phyloP scores from a whole-genome alignment of 768 basidiomycete species.

The Boletellus ananas region DNA sequence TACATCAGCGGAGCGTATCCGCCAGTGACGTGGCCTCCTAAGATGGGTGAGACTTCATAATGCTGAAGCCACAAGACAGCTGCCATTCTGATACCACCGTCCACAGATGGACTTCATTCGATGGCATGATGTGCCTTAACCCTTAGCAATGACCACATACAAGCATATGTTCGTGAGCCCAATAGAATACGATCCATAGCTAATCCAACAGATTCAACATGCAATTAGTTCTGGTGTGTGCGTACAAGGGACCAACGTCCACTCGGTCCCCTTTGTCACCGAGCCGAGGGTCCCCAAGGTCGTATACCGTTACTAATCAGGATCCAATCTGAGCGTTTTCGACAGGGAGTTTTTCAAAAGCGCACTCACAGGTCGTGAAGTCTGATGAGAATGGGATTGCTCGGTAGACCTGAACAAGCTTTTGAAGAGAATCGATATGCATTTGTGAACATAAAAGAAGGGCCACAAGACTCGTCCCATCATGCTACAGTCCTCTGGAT shows the following conservation, averaged over 20 bases:
- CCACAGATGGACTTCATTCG: too few relatives aligned
- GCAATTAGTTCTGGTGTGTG: not conserved
- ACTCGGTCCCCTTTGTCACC: not conserved
- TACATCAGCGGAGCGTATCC: not conserved
- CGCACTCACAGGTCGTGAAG: conserved; percentile 7
- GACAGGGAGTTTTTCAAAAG: not conserved
- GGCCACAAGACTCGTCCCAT: conserved; percentile 22
- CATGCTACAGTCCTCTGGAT: not conserved
- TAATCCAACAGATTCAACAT: not conserved
- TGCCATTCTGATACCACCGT: not conserved
- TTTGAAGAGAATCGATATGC: not conserved
- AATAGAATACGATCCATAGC: not conserved
- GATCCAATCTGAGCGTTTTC: conserved; percentile 2
- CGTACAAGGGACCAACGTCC: not conserved
- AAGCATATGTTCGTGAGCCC: not conserved
- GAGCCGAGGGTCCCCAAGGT: not conserved
- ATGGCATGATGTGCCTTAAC: too few relatives aligned
- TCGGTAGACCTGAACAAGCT: not conserved
- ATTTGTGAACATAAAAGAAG: conserved; percentile 6
- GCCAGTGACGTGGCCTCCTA: not conserved
- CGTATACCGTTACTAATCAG: not conserved
- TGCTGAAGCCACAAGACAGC: not conserved
- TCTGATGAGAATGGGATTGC: not conserved
- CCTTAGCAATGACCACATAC: not conserved
- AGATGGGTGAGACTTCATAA: not conserved